Base-by-base conservation (phyloP, 129 eudicot species). In the Saposhnikovia divaricata region DNA sequence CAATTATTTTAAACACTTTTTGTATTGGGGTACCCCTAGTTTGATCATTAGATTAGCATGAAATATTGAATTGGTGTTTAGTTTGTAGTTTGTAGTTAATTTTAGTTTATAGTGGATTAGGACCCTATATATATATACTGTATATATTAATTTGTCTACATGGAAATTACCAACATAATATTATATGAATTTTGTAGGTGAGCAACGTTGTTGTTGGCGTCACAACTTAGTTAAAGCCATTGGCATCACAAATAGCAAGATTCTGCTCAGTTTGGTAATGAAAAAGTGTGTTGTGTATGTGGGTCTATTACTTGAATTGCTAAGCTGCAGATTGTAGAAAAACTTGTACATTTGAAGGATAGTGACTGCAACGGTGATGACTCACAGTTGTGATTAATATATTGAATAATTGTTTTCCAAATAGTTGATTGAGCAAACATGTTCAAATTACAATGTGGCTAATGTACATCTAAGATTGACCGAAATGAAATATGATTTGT, bases 141-240 rank as follows among this genome's bases (percentile, higher is more conserved):
- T 59, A 7, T 59, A 2, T 14, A 9, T 12, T 21, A 9, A 55
- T 55, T 19, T 21, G 65, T 76, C 51, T 4, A 0, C 38, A 31
- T 66, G 8, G 21, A 28, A 66, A 28, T 66, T 6, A 66, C 40
- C 21, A 31, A 66, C 72, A 28, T 66, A 31, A 68, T 25, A 66
- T 23, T 23, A 68, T 68, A 68, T 68, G 13, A 27, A 31, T 68
- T 68, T 5, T 68, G 23, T 65, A 91, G 96, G 93, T 90, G 68
- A 90, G 92, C 84, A 90, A 90, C 81, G 92, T 90, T 39, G 95
- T 88, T 10, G 90, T 90, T 80, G 95, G 95, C 25, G 95, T 90
- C 63, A 90, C 95, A n/a, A 88, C 92, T 12, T 88, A 85, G 79
- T 83, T 78, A 87, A 85, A 80, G 1, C 73, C 79, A 9, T 28